These are phyloP conservation scores for Nemania bipapillata DNA, from an alignment of 2,329 filamentous ascomycete genomes.

Conservation along the genomic window DNA sequence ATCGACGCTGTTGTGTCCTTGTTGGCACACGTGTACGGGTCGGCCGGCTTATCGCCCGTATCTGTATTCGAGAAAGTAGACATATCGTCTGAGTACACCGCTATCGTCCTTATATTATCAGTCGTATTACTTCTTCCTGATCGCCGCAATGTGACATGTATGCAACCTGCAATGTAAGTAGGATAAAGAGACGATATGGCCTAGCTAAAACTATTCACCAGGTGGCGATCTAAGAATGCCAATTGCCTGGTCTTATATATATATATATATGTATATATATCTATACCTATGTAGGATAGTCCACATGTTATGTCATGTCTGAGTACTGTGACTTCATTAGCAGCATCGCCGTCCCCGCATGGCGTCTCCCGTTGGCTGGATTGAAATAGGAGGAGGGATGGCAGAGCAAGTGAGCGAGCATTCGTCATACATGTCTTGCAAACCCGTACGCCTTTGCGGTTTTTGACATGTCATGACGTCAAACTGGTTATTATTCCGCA, in stretches of 20 bases:
- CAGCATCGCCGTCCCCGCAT: not conserved
- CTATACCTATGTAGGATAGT: not conserved
- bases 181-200: not conserved
- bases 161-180: not conserved
- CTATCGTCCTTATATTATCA: no score
- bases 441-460: not conserved
- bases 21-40: slow-evolving; percentile 82
- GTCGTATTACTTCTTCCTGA: not conserved
- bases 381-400: slow-evolving; percentile 3
- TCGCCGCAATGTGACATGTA: no score
- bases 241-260: not conserved
- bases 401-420: slow-evolving; percentile 1
- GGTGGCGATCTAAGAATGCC: not conserved
- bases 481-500: no score
- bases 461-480: slow-evolving; percentile 42
- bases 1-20: slow-evolving; percentile 70
- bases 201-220: not conserved
- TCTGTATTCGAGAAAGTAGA: slow-evolving; percentile 67
- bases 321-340: slow-evolving; percentile 17
- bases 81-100: no score
- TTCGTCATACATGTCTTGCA: slow-evolving; percentile 22
- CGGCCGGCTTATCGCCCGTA: slow-evolving; percentile 71
- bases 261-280: not conserved
- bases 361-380: not conserved
- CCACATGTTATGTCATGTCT: not conserved